These are phyloP conservation scores for Pythium coloratum DNA, from an alignment of 352 stramenopile genomes.

Conservation along the genomic window DNA sequence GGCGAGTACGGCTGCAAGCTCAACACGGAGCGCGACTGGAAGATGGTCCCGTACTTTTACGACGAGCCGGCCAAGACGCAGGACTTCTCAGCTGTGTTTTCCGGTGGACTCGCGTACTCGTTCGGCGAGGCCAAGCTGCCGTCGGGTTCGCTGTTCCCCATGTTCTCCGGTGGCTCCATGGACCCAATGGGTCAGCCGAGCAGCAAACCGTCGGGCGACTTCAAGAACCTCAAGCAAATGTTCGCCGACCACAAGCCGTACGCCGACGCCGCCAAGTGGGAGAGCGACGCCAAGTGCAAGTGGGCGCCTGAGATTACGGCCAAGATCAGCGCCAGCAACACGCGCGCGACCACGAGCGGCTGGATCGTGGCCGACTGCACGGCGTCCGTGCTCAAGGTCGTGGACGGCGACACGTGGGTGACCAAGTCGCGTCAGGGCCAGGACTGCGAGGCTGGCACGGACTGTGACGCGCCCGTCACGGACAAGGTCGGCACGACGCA, in stretches of 20 bases:
- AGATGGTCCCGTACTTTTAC: constrained; percentile 85
- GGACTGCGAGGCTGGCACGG: constrained; percentile 62
- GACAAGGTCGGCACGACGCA: constrained; percentile 63
- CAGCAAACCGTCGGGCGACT: constrained; percentile 58
- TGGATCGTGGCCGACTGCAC: constrained; percentile 76
- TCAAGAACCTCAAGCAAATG: constrained; percentile 71
- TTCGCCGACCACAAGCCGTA: constrained; percentile 65
- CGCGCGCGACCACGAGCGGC: constrained; percentile 52
- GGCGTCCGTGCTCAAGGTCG: constrained; percentile 53
- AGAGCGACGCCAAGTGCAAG: constrained; percentile 56
- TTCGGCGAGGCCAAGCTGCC: constrained; percentile 85
- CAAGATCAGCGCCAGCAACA: constrained; percentile 43
- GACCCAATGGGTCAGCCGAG: constrained; percentile 66
- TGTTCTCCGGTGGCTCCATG: constrained; percentile 77
- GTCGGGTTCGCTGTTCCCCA: constrained; percentile 71
- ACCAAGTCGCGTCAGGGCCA: constrained; percentile 76
- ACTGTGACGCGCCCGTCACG: constrained; percentile 71
- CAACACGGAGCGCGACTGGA: constrained; percentile 58
- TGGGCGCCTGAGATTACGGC: constrained; percentile 62
- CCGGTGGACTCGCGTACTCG: constrained; percentile 82
- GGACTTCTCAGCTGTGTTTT: constrained; percentile 74
- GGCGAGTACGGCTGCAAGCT: constrained; percentile 86
- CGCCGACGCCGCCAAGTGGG: constrained; percentile 60
- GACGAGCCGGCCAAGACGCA: constrained; percentile 64
- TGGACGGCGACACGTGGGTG: constrained; percentile 67